Evolutionary conservation across 2,329 filamentous ascomycete genomes (phyloP).

Genomic region (Xylariaceae sp.): DNA sequence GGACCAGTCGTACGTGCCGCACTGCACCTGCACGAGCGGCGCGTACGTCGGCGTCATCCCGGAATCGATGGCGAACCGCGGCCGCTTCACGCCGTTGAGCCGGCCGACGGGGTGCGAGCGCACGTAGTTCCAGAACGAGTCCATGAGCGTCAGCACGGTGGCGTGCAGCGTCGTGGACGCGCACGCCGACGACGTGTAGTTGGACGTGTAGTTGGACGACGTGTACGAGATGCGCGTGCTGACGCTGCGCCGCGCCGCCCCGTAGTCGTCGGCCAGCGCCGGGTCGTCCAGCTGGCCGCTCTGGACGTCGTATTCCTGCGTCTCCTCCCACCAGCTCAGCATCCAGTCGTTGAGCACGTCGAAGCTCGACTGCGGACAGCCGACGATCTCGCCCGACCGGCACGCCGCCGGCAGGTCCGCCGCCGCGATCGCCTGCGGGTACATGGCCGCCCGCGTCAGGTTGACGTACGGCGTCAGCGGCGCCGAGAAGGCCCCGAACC

Average conservation of each 20-base stretch:
- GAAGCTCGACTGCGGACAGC: slow-evolving; percentile 3
- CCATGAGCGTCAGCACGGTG: slow-evolving; percentile 3
- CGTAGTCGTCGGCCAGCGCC: slow-evolving; percentile 5
- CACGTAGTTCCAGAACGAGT: slow-evolving; percentile 8
- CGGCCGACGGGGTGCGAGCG: slow-evolving; percentile 3
- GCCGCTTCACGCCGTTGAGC: slow-evolving; percentile 1
- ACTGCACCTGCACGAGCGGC: slow-evolving; percentile 7
- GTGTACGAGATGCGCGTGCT: too few species aligned
- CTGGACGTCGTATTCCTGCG: slow-evolving; percentile 3
- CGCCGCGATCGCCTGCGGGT: not conserved
- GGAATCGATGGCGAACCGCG: slow-evolving; percentile 2
- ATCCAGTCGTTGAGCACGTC: slow-evolving; percentile 2
- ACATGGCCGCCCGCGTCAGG: not conserved
- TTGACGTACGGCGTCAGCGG: slow-evolving; percentile 3
- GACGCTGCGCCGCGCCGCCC: slow-evolving; percentile 5
- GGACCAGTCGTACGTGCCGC: not conserved
- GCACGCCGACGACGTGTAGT: not conserved
- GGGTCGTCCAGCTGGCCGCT: slow-evolving; percentile 5
- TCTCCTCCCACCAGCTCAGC: slow-evolving; percentile 2
- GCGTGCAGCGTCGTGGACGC: slow-evolving; percentile 5
- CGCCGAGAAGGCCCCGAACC: not conserved
- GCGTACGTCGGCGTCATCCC: not conserved
- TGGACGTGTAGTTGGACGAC: not conserved
- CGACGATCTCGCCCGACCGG: not conserved
- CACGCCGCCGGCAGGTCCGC: not conserved